phyloP scores from a whole-genome alignment of 75 land plant species.

The Isoetes taiwanensis region DNA sequence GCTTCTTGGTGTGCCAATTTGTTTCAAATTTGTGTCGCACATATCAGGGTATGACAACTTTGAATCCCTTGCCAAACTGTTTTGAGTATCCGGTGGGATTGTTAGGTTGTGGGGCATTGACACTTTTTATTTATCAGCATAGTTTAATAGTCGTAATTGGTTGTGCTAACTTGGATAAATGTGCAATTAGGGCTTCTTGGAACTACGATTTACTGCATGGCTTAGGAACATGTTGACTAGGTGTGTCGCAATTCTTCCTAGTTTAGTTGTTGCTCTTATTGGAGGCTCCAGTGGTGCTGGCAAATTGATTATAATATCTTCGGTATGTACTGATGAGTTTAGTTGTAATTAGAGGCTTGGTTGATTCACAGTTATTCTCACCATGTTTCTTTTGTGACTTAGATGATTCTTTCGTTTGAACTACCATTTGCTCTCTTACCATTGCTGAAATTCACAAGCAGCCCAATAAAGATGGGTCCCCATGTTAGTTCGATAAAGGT shows the following conservation, averaged over 20 bases:
- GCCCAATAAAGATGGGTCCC: conserved; percentile 81
- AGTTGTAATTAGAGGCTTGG: neutral
- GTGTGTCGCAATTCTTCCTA: conserved; percentile 55
- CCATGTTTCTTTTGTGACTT: conserved; percentile 35
- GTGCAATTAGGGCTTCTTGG: conserved; percentile 82
- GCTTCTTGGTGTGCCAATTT: no score
- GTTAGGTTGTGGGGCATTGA: no score
- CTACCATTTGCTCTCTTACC: conserved; percentile 77
- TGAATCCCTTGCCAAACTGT: no score
- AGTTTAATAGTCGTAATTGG: no score
- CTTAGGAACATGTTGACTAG: conserved; percentile 51
- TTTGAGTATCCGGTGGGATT: no score
- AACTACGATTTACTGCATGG: conserved; percentile 54
- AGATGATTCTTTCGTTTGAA: conserved; percentile 78
- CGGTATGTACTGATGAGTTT: no score
- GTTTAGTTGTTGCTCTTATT: conserved; percentile 51
- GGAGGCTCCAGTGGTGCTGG: conserved; percentile 61
- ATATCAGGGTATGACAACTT: no score
- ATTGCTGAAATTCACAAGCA: conserved; percentile 78
- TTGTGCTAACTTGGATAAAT: no score
- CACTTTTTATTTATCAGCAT: no score
- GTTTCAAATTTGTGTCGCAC: no score
- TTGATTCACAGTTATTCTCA: neutral
- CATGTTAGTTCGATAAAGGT: no score
- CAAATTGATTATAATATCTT: conserved; percentile 49